Percentiles rank a stretch among this genome's conserved stretches.
These are phyloP conservation scores for Xerocomellus chrysenteron DNA, from an alignment of 768 basidiomycete genomes.

Conservation along the genomic window DNA sequence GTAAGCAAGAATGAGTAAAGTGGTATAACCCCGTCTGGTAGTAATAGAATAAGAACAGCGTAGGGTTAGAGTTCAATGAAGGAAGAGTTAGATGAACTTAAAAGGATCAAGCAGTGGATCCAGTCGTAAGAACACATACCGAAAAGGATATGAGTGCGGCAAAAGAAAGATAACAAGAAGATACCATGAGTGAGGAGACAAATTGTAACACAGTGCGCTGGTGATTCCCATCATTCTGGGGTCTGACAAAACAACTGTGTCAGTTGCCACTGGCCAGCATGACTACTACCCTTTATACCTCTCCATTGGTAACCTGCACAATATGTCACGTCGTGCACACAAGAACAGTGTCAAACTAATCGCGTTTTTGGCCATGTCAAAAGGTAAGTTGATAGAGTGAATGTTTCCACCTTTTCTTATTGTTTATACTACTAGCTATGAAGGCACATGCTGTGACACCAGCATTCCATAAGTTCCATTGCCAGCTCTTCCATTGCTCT, in stretches of 20 bases:
- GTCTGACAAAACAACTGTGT: not conserved
- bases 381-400: not conserved
- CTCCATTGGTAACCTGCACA: conserved; percentile 3
- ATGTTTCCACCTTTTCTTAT: too few species aligned
- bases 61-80: too few species aligned
- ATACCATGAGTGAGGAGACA: too few species aligned
- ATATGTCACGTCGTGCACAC: not conserved
- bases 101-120: too few species aligned
- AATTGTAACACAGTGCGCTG: not conserved
- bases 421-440: too few species aligned
- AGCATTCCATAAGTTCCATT: not conserved
- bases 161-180: too few species aligned
- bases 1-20: too few species aligned
- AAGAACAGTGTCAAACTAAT: not conserved
- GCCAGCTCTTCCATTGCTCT: not conserved
- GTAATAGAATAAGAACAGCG: too few species aligned
- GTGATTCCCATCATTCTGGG: not conserved
- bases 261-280: not conserved
- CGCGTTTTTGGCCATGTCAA: conserved; percentile 1
- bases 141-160: too few species aligned
- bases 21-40: too few species aligned
- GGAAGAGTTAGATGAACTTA: too few species aligned
- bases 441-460: not conserved
- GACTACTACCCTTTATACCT: conserved; percentile 1
- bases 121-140: too few species aligned